These are phyloP conservation scores for Alternaria metachromatica DNA, from an alignment of 2,329 filamentous ascomycete species.

Conservation along the genomic window DNA sequence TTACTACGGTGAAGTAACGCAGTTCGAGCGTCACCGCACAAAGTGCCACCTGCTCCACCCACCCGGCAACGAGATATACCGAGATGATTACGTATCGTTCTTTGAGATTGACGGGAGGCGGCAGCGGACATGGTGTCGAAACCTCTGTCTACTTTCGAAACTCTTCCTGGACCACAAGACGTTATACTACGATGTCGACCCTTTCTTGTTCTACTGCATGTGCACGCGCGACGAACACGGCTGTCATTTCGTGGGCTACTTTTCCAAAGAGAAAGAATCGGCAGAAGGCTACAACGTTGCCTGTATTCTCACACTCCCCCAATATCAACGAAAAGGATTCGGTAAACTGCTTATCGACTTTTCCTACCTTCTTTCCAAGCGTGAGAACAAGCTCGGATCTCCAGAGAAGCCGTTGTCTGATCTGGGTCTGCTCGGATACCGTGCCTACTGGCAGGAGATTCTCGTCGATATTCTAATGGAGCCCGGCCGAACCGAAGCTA, in stretches of 20 bases:
- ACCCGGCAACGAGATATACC: constrained; percentile 97
- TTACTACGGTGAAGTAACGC: constrained; percentile 84
- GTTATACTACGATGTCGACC: constrained; percentile 98
- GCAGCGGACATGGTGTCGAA: constrained; percentile 95
- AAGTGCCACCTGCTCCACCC: constrained; percentile 94
- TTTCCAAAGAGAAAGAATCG: constrained; percentile 97
- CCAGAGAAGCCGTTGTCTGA: constrained; percentile 97
- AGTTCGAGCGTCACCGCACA: constrained; percentile 82
- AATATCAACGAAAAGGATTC: constrained; percentile 95
- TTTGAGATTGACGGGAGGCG: constrained; percentile 96
- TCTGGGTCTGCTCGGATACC: constrained; percentile 88
- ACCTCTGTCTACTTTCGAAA: constrained; percentile 91
- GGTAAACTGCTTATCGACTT: constrained; percentile 94
- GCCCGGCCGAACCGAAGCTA: constrained; percentile 69
- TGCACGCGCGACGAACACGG: constrained; percentile 85
- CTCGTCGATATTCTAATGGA: constrained; percentile 85
- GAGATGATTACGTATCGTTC: constrained; percentile 91
- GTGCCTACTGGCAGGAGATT: constrained; percentile 97
- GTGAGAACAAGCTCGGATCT: constrained; percentile 92
- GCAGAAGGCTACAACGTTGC: constrained; percentile 97
- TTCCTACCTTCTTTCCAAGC: constrained; percentile 94
- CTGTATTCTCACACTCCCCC: constrained; percentile 94
- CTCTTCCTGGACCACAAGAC: constrained; percentile 98
- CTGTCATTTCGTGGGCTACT: constrained; percentile 97
- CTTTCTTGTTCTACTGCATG: constrained; percentile 99